A percentile compares a stretch with the other conserved stretches of the same genome.
Evolutionary conservation across 2,329 filamentous ascomycete species (phyloP).

Genomic region (Pseudogymnoascus sp.): DNA sequence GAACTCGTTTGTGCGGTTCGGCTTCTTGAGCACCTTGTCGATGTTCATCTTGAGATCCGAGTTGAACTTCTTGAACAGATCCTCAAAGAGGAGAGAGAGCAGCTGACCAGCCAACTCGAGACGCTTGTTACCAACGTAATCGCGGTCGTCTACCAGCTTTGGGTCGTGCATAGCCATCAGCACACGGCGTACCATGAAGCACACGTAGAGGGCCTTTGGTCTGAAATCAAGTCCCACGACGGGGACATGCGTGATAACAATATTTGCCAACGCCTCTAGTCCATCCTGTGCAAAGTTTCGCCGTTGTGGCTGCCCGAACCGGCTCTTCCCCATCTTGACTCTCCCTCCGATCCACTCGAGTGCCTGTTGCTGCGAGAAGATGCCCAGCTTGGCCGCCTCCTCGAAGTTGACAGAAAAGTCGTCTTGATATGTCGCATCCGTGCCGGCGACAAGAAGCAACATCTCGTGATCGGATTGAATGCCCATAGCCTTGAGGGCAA

Average conservation of each 20-base stretch:
- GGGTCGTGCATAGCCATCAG: constrained; percentile 88
- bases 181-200: constrained; percentile 94
- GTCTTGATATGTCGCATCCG: constrained; percentile 83
- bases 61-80: constrained; percentile 94
- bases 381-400: constrained; percentile 71
- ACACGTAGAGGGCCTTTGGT: constrained; percentile 93
- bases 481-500: constrained; percentile 86
- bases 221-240: constrained; percentile 89
- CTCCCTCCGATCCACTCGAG: constrained; percentile 83
- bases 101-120: constrained; percentile 92
- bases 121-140: constrained; percentile 97
- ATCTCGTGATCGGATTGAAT: constrained; percentile 94
- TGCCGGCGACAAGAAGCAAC: constrained; percentile 78
- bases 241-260: constrained; percentile 90
- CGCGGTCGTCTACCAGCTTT: constrained; percentile 85
- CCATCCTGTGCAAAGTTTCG: constrained; percentile 86
- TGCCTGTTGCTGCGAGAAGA: constrained; percentile 91
- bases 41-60: constrained; percentile 84
- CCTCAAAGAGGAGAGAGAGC: constrained; percentile 87
- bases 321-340: constrained; percentile 71
- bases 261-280: constrained; percentile 81
- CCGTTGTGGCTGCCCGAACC: constrained; percentile 44
- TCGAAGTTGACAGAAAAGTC: constrained; percentile 95
- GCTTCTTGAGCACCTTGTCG: constrained; percentile 92
- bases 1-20: constrained; percentile 77